Conservation (phyloP, 2,329 filamentous ascomycete genomes). For the Fusarium pininemorale region DNA sequence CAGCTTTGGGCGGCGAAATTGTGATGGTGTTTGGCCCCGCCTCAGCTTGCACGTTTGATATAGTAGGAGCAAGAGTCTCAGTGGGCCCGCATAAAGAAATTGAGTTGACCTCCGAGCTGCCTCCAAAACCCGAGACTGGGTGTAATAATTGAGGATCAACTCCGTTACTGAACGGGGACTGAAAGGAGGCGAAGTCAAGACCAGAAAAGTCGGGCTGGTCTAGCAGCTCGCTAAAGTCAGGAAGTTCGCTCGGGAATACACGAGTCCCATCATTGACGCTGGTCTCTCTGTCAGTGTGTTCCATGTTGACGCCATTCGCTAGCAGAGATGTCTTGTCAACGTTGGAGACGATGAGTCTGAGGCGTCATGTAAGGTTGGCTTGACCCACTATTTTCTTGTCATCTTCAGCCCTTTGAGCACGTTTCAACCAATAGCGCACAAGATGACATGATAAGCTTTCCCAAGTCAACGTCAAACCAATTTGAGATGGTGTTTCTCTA, state of each 20-base stretch:
- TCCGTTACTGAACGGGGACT: neutral
- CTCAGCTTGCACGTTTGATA: neutral
- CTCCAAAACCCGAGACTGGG: neutral
- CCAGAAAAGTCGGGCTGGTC: neutral
- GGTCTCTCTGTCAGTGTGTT: fast-evolving
- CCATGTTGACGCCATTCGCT: neutral
- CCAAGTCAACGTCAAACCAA: fast-evolving
- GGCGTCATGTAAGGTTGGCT: neutral
- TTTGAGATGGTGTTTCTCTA: neutral
- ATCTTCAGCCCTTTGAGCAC: neutral
- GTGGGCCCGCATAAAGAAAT: fast-evolving
- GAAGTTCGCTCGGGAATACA: neutral
- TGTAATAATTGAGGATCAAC: neutral
- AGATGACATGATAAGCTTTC: fast-evolving
- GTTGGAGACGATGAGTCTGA: neutral
- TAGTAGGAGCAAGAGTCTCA: too few species aligned
- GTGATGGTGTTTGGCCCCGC: too few species aligned
- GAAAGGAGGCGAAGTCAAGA: neutral
- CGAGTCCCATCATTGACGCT: fast-evolving
- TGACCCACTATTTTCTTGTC: conserved; percentile 22
- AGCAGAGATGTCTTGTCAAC: neutral
- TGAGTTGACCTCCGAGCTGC: too few species aligned
- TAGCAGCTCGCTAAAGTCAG: fast-evolving
- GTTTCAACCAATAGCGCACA: neutral
- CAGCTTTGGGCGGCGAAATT: conserved; percentile 1